Conservation (phyloP, 2,329 filamentous ascomycete species). For the Penicillium sp. region DNA sequence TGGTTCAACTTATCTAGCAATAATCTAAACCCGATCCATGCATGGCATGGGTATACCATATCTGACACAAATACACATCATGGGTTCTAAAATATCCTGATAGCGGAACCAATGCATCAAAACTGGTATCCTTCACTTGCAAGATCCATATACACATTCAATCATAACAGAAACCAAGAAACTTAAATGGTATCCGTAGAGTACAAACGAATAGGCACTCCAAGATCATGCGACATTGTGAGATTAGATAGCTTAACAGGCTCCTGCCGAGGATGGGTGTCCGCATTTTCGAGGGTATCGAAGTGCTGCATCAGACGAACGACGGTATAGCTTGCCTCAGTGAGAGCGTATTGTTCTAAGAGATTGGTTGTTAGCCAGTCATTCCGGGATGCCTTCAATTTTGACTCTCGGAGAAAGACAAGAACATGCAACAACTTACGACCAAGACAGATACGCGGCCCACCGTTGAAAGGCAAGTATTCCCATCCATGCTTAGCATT, state of each 20-base stretch:
- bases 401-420: background rate
- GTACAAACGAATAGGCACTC: conserved; percentile 31
- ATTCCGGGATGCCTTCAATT: background rate
- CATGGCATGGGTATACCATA: background rate
- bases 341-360: conserved; percentile 46
- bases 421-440: conserved; percentile 28
- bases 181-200: conserved; percentile 11
- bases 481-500: conserved; percentile 37
- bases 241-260: conserved; percentile 33
- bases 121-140: background rate
- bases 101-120: background rate
- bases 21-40: too few relatives aligned
- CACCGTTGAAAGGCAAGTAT: conserved; percentile 42
- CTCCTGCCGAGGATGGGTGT: conserved; percentile 28
- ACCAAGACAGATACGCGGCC: conserved; percentile 43
- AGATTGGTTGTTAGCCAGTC: background rate
- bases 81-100: background rate
- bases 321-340: conserved; percentile 43
- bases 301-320: conserved; percentile 42
- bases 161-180: background rate
- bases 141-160: background rate
- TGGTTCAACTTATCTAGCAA: background rate
- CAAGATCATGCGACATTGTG: conserved; percentile 35
- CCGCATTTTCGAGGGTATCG: conserved; percentile 37
- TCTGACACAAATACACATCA: background rate